These are phyloP conservation scores for Pleomassaria siparia DNA, from an alignment of 2,329 filamentous ascomycete species.

Conservation along the genomic window DNA sequence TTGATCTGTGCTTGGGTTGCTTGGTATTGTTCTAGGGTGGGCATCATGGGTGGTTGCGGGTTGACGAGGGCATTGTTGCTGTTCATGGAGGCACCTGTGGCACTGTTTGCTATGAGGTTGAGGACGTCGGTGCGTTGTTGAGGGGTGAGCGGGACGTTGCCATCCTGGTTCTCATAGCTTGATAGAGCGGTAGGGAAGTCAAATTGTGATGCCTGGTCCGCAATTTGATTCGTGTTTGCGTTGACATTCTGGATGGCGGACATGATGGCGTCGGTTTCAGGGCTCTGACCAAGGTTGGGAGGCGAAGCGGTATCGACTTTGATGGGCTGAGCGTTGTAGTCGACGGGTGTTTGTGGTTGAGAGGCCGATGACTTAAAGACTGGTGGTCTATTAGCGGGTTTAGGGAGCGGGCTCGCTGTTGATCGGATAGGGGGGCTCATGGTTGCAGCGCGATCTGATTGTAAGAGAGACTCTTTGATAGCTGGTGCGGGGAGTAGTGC, in stretches of 20 bases:
- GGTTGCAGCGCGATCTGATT: slow-evolving; percentile 33
- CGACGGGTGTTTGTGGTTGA: slow-evolving; percentile 18
- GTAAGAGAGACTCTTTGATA: slow-evolving; percentile 27
- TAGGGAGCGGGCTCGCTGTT: slow-evolving; percentile 25
- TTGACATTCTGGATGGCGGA: slow-evolving; percentile 53
- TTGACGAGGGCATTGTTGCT: slow-evolving; percentile 60
- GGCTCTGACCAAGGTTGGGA: slow-evolving; percentile 33
- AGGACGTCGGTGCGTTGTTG: slow-evolving; percentile 53
- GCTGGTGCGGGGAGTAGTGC: slow-evolving; percentile 39
- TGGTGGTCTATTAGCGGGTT: slow-evolving; percentile 20
- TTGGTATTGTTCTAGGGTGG: slow-evolving; percentile 63
- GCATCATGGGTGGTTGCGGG: slow-evolving; percentile 57
- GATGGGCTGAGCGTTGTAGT: slow-evolving; percentile 14
- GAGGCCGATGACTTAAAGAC: slow-evolving; percentile 26
- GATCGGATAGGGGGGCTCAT: slow-evolving; percentile 32
- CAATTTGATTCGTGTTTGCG: slow-evolving; percentile 35
- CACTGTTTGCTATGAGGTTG: slow-evolving; percentile 50
- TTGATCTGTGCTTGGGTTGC: slow-evolving; percentile 76
- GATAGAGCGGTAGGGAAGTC: slow-evolving; percentile 51
- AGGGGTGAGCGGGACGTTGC: slow-evolving; percentile 49
- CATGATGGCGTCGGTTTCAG: slow-evolving; percentile 53
- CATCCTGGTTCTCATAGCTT: slow-evolving; percentile 50
- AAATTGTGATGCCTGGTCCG: slow-evolving; percentile 39
- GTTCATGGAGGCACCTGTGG: slow-evolving; percentile 42
- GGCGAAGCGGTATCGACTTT: slow-evolving; percentile 45